Base-by-base conservation (phyloP, 345 rosid species). In the Erucastrum elatum region DNA sequence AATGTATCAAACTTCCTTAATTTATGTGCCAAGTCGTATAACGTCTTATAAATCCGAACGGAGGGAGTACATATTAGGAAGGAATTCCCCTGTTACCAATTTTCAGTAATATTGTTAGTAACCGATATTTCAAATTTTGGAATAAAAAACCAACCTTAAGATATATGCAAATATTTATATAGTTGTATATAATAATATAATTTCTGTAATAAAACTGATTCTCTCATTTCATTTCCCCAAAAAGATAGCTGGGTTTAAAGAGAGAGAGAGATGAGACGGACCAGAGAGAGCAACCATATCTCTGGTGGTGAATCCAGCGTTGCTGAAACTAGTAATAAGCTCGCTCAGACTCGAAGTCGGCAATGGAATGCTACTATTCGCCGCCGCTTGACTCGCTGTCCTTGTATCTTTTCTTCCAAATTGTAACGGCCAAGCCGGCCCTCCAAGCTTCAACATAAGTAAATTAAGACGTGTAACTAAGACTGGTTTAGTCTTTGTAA, bases 241-340 rank as follows among this genome's bases (percentile, higher is more conserved):
- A 9, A 39, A 39, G 8, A 35, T 9, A 39, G 12, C 2, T 39
- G 46, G 12, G 12, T 39, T 39, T 35, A 39, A 6, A 39, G 8
- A 9, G 46, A 35, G 41, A 41, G 71, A 55, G 65, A 78, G 31
- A 29, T 29, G 21, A 53, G n/a, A 80, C 83, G n/a, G 10, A 90
- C 98, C 98, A 7, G 92, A 80, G 81, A 94, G 82, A 66, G 97
- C 97, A 66, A 90, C 96, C 86, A 94, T 64, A 75, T 94, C 98
- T 72, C 71, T 85, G 10, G 46, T 0, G 59, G 86, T 82, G 72
- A 90, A 85, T 60, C 97, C 98, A 39, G 86, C 82, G 34, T 84
- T 75, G 61, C 60, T 85, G 85, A 90, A 90, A 25, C 82, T 76
- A 9, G 89, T 84, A 72, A 84, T 79, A 68, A 90, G 91, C 56